phyloP scores from a whole-genome alignment of 1,284 basidiomycete genomes.

The Trichosporon inkin region DNA sequence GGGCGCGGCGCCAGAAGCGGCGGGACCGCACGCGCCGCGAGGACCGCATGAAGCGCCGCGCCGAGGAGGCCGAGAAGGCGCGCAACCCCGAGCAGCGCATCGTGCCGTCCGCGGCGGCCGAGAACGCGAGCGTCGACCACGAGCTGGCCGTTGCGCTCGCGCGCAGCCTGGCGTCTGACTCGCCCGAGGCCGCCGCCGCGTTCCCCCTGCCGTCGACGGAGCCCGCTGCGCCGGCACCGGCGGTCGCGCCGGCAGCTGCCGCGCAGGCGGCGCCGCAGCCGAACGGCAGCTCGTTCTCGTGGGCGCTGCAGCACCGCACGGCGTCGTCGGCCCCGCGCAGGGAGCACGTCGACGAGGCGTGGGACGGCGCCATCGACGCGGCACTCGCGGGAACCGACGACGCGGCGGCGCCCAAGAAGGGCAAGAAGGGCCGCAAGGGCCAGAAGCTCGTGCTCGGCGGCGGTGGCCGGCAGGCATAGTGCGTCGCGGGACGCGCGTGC shows the following conservation, averaged over 20 bases:
- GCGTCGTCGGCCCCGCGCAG: slow-evolving; percentile 7
- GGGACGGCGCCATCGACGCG: slow-evolving; percentile 10
- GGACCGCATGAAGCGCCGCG: slow-evolving; percentile 68
- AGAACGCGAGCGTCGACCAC: slow-evolving; percentile 6
- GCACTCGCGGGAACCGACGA: neutral
- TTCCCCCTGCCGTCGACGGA: slow-evolving; percentile 10
- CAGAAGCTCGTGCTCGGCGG: slow-evolving; percentile 27
- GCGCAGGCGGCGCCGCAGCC: neutral
- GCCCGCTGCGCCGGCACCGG: neutral
- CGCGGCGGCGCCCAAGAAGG: slow-evolving; percentile 1
- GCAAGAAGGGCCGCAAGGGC: slow-evolving; percentile 24
- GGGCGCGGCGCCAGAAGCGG: slow-evolving; percentile 66
- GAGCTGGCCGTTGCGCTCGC: slow-evolving; percentile 14
- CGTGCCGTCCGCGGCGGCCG: slow-evolving; percentile 14
- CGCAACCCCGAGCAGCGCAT: slow-evolving; percentile 16
- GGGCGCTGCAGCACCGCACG: slow-evolving; percentile 15
- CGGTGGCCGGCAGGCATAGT: slow-evolving; percentile 19
- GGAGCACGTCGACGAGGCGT: slow-evolving; percentile 14
- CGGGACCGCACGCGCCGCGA: slow-evolving; percentile 75
- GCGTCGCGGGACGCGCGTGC: too few relatives aligned
- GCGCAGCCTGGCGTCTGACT: slow-evolving; percentile 8
- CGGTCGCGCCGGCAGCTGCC: neutral
- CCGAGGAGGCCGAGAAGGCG: slow-evolving; percentile 64
- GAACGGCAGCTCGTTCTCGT: slow-evolving; percentile 16
- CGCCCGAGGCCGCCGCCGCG: slow-evolving; percentile 9